Conservation (phyloP, 2,329 filamentous ascomycete genomes). For the Aspergillus sp. region DNA sequence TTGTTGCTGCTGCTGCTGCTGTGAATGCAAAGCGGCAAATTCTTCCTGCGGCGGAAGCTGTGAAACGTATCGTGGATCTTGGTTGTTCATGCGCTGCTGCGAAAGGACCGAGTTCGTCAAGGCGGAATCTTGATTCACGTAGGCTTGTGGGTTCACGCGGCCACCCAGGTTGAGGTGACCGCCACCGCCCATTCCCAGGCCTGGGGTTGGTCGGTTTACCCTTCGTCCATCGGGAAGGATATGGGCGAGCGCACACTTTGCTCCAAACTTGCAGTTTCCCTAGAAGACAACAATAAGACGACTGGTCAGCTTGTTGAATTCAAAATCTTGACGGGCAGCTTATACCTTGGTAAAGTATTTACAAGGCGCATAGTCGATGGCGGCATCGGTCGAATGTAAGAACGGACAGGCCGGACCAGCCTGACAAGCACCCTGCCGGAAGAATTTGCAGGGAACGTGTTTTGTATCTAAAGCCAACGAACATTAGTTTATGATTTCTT, state of each 20-base stretch:
- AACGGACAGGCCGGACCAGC: slow-evolving; percentile 94
- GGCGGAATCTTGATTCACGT: slow-evolving; percentile 59
- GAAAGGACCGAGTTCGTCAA: slow-evolving; percentile 65
- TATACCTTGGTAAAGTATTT: slow-evolving; percentile 97
- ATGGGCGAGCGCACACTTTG: slow-evolving; percentile 94
- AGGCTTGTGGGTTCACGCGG: slow-evolving; percentile 57
- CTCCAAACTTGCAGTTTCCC: slow-evolving; percentile 98
- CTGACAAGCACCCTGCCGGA: slow-evolving; percentile 89
- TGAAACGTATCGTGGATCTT: slow-evolving; percentile 39
- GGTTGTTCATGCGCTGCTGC: slow-evolving; percentile 47
- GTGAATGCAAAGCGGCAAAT: slow-evolving; percentile 34
- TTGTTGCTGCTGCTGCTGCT: slow-evolving; percentile 37
- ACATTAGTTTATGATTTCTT: neutral
- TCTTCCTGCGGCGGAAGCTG: slow-evolving; percentile 38
- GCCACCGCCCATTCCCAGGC: slow-evolving; percentile 42
- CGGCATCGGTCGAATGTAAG: slow-evolving; percentile 79
- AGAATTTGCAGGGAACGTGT: slow-evolving; percentile 99
- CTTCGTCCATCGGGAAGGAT: slow-evolving; percentile 87
- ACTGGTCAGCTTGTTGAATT: neutral
- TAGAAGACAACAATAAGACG: slow-evolving; percentile 29
- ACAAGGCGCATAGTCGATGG: slow-evolving; percentile 79
- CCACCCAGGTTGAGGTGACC: slow-evolving; percentile 56
- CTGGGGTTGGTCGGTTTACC: slow-evolving; percentile 63
- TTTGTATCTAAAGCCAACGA: slow-evolving; percentile 61
- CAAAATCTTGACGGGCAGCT: neutral